A percentile compares a stretch with the other conserved stretches of the same genome.
These are phyloP conservation scores for Pichia sp. DNA, from an alignment of 1,139 yeast species.

Conservation along the genomic window DNA sequence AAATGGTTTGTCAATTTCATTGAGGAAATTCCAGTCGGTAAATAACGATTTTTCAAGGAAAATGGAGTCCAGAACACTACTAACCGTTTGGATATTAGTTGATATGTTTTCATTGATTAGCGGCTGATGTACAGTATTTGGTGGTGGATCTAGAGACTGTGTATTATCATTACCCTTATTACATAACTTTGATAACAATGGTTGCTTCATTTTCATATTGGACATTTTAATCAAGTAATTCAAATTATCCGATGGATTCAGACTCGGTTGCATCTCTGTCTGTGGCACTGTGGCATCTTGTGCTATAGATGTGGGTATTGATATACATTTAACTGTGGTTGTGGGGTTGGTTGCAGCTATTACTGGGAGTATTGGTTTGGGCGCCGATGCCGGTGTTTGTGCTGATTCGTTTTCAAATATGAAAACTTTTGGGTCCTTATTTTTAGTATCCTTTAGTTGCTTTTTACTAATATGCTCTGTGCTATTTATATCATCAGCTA, in stretches of 20 bases:
- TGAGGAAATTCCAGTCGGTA: slow-evolving; percentile 12
- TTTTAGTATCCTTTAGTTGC: too few relatives aligned
- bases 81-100: slow-evolving; percentile 10
- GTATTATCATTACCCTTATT: background rate
- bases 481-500: background rate
- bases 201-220: background rate
- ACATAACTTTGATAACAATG: background rate
- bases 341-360: background rate
- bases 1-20: slow-evolving; percentile 2
- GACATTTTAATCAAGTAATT: slow-evolving; percentile 9
- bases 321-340: background rate
- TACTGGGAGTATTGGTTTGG: background rate
- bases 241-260: slow-evolving; percentile 11
- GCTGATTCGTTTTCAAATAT: background rate
- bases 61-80: slow-evolving; percentile 7
- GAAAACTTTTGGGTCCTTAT: background rate
- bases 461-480: too few relatives aligned
- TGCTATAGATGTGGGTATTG: background rate
- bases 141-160: too few relatives aligned
- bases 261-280: background rate
- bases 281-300: too few relatives aligned
- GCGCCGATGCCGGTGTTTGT: background rate
- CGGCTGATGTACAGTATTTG: background rate
- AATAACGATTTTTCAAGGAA: slow-evolving; percentile 8
- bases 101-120: slow-evolving; percentile 4